Conservation (phyloP, 805 yeast species). For the Cyberlindnera saturnus region DNA sequence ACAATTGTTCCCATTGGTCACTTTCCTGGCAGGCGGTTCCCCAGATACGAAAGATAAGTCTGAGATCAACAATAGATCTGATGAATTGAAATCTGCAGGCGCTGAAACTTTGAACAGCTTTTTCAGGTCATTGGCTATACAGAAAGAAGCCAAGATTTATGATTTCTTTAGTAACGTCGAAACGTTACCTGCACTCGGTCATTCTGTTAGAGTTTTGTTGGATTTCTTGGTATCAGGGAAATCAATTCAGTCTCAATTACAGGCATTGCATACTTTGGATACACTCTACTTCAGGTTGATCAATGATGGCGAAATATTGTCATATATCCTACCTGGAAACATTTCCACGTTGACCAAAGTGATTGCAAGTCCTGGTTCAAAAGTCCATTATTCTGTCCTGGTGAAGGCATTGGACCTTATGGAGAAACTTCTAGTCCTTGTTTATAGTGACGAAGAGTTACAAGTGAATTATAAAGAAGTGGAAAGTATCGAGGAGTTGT, state of each 20-base stretch:
- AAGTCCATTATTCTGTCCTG: constrained; percentile 33
- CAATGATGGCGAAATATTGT: constrained; percentile 42
- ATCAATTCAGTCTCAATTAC: constrained; percentile 25
- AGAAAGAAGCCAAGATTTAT: constrained; percentile 16
- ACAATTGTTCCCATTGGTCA: constrained; percentile 42
- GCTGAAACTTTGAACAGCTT: constrained; percentile 25
- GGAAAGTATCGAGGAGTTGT: constrained; percentile 13
- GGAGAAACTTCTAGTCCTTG: constrained; percentile 24
- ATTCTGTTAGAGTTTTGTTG: constrained; percentile 38
- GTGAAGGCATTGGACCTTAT: constrained; percentile 27
- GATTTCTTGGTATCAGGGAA: constrained; percentile 27
- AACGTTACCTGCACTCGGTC: constrained; percentile 41
- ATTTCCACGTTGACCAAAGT: constrained; percentile 39
- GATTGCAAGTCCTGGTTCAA: constrained; percentile 25
- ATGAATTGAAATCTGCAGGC: constrained; percentile 33
- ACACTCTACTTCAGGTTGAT: constrained; percentile 29
- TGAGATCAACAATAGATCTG: constrained; percentile 23
- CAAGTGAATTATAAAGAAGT: constrained; percentile 19
- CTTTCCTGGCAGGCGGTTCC: constrained; percentile 40
- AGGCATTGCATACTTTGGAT: constrained; percentile 29
- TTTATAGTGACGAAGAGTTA: constrained; percentile 39
- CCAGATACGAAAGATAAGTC: constrained; percentile 29
- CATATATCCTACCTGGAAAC: constrained; percentile 46
- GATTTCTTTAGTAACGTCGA: constrained; percentile 27
- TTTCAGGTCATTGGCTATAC: constrained; percentile 25